These are phyloP conservation scores for Podila horticola DNA, from an alignment of 192 early-diverging fungal genomes.

Conservation along the genomic window DNA sequence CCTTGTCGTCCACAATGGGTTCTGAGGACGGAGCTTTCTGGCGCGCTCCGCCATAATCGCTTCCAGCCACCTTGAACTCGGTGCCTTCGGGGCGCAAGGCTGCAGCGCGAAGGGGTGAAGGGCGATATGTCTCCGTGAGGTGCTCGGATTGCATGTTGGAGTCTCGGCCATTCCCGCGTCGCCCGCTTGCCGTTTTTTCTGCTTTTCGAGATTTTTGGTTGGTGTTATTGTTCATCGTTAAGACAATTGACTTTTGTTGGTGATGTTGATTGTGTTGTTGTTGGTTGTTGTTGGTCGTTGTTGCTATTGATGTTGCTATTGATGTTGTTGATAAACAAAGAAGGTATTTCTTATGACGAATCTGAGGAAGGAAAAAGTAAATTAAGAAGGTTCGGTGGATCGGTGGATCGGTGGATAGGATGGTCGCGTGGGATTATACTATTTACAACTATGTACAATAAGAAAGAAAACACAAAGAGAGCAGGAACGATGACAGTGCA, in stretches of 20 bases:
- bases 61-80: constrained; percentile 26
- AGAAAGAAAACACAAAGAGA: too few species aligned
- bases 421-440: too few species aligned
- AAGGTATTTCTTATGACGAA: not conserved
- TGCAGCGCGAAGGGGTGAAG: constrained; percentile 14
- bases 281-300: not conserved
- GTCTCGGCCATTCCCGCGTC: constrained; percentile 7
- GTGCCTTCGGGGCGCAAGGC: constrained; percentile 14
- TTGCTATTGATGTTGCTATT: not conserved
- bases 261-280: not conserved
- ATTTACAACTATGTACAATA: too few species aligned
- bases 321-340: not conserved
- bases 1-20: not conserved
- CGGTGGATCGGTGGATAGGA: too few species aligned
- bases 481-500: too few species aligned
- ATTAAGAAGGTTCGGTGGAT: too few species aligned
- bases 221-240: constrained; percentile 3
- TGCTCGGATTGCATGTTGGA: constrained; percentile 28
- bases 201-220: constrained; percentile 5
- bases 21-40: constrained; percentile 5
- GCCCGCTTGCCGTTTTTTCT: not conserved
- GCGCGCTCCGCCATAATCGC: constrained; percentile 14
- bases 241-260: not conserved
- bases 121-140: not conserved
- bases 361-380: too few species aligned